Percentiles rank a stretch among this genome's conserved stretches.
These are phyloP conservation scores for Colletotrichum costaricense DNA, from an alignment of 2,329 filamentous ascomycete genomes.

Conservation along the genomic window DNA sequence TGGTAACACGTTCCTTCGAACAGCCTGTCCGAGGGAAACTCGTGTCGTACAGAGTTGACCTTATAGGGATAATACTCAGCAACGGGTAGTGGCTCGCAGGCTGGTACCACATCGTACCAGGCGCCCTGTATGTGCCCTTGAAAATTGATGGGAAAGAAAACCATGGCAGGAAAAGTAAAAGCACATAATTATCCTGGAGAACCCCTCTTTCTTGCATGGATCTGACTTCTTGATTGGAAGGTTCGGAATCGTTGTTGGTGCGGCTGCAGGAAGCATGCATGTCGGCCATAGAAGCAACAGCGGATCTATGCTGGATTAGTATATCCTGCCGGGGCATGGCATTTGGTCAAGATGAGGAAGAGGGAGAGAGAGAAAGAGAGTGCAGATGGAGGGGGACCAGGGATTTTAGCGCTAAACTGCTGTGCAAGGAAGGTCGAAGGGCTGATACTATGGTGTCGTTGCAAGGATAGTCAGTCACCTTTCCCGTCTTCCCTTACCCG, in stretches of 20 bases:
- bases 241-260: background rate
- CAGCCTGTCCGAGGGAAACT: no score
- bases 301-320: slow-evolving; percentile 3
- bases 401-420: background rate
- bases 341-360: background rate
- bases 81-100: background rate
- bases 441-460: background rate
- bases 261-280: background rate
- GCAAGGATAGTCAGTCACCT: background rate
- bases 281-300: background rate
- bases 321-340: background rate
- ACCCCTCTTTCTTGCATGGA: background rate
- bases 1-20: background rate
- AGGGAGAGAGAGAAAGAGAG: background rate
- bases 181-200: background rate
- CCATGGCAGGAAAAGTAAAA: no score
- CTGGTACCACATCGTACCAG: background rate
- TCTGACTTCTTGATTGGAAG: background rate
- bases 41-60: background rate
- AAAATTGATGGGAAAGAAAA: background rate
- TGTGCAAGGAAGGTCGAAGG: background rate
- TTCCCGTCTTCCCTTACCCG: background rate
- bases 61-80: background rate
- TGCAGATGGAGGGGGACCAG: background rate
- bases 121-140: background rate